Conservation (phyloP, 257 asterid genomes). For the Solanum peruvianum region DNA sequence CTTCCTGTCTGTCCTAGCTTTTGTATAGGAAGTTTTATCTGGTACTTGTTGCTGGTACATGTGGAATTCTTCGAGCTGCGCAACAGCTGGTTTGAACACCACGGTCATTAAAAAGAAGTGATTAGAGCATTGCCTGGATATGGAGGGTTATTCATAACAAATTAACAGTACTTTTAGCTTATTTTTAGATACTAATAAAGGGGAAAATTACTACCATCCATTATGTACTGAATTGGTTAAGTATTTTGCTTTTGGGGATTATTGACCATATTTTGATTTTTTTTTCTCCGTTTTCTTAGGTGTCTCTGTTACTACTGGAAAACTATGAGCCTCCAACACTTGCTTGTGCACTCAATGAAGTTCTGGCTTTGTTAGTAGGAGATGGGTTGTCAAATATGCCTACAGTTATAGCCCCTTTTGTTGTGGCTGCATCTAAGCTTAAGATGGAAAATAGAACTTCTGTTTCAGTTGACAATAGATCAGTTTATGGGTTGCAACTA, state of each 20-base stretch:
- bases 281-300: conserved; percentile 21
- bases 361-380: conserved; percentile 39
- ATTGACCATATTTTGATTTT: neutral
- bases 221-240: neutral
- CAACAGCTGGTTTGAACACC: neutral
- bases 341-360: conserved; percentile 73
- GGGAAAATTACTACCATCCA: neutral
- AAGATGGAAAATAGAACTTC: conserved; percentile 35
- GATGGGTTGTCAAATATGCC: conserved; percentile 36
- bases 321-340: conserved; percentile 53
- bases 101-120: neutral
- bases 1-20: neutral
- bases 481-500: conserved; percentile 45
- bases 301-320: conserved; percentile 53
- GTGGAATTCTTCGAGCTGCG: neutral
- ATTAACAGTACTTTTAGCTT: neutral
- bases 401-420: conserved; percentile 48
- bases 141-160: neutral
- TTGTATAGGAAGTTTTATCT: neutral
- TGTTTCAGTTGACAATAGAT: conserved; percentile 13
- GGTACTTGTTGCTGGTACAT: neutral
- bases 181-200: neutral
- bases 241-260: neutral
- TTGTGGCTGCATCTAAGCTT: conserved; percentile 51
- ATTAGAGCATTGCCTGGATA: neutral